Base-by-base conservation (phyloP, 148 eudicot species). In the Nepenthes mirabilis region DNA sequence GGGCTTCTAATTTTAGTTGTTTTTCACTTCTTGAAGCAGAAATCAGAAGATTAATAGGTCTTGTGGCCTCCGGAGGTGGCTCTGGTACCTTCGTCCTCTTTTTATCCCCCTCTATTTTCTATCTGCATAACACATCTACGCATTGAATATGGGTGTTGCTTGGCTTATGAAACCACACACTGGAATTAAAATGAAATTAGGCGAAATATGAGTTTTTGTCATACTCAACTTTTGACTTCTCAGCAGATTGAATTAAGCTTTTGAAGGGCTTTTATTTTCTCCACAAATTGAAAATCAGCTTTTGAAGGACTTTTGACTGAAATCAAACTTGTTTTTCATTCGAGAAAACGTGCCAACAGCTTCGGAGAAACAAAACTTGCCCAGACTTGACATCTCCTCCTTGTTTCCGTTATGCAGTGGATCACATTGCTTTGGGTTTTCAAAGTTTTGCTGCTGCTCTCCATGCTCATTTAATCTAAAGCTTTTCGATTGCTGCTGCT, bases 11-110 rank as follows among this genome's bases (percentile, higher is more conserved):
- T 33, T 51, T 52, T 58, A 0, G 2, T 45, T 55, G 50, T 47
- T 55, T 23, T 58, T 36, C 6, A 11, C 54, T 60, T 57, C 3
- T 52, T 65, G 13, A 48, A 61, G 56, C 84, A 90, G 95, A 63
- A 83, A 76, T 58, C 63, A 50, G 75, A 86, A 83, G 74, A 67
- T 47, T 14, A 65, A 73, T 53, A 82, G 73, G 58, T 66, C 81
- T 2, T 76, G 88, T 64, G 64, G 76, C 48, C 68, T 90, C 56
- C 84, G 94, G 95, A 84, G 74, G 69, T 83, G 94, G 97, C 80
- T 90, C 65, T 82, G 97, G 97, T 89, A 78, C 11, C 47, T 34
- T 64, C 63, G 23, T 23, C 23, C 37, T 55, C 2, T 33, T 11
- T 9, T 54, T 36, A 55, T 33, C 59, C 1, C 33, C 6, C 33